Base-by-base conservation (phyloP, 805 yeast species). In the Teunomyces barrocoloradensis region DNA sequence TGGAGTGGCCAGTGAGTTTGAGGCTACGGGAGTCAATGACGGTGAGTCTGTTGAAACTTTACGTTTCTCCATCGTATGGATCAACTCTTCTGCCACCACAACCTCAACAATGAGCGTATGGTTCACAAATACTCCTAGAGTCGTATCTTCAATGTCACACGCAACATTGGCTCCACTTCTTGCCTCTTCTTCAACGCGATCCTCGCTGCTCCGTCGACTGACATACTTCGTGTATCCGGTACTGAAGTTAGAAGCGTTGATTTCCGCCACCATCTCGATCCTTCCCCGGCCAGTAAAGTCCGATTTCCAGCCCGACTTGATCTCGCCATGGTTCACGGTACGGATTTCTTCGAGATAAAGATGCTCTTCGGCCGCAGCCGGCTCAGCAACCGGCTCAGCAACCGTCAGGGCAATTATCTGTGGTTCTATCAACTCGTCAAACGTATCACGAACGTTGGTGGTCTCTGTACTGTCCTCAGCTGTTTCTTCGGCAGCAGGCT, bases 261-360 rank as follows among this genome's bases (percentile, higher is more conserved):
- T 78, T 38, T 87, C 89, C 0, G 87, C 89, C 27, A 85, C 84
- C 40, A 90, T 64, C 64, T 89, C 96, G 50, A 91, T 84, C 46
- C 80, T 75, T 4, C 99, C 99, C 39, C 76, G 75, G 36, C 82
- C 85, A 5, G 82, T 67, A 61, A 85, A 91, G 65, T 94, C 99
- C 1, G 94, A 82, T 64, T 94, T 94, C 99, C 99, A 94, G 3
- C 99, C 99, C 27, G 79, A 75, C 60, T 87, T 88, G 60, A 89
- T 66, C 51, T 88, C 96, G 9, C 97, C 97, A 46, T 82, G 78
- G 10, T 85, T 79, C 6, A 94, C 71, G 4, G 87, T 80, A 27
- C 91, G 76, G 6, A 79, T 77, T 58, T 91, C 96, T 63, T 90
- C 95, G 10, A 82, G 64, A 55, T 78, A 85, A 11, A 87, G 49